A percentile compares a stretch with the other conserved stretches of the same genome.
Evolutionary conservation across 352 stramenopile species (phyloP).

Genomic region (Phytophthora nicotianae): DNA sequence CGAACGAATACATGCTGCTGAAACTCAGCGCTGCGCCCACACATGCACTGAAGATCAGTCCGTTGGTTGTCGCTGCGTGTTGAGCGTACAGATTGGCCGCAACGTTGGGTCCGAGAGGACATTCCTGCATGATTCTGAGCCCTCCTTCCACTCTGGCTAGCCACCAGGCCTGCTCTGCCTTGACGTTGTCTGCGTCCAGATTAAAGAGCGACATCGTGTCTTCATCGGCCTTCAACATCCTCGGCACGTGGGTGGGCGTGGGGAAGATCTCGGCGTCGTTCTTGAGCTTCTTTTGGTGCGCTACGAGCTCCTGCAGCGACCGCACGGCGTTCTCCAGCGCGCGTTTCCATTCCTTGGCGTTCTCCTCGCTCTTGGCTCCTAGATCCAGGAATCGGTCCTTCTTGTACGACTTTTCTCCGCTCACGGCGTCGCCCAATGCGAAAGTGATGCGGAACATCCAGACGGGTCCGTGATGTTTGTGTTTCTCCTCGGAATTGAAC

Average conservation of each 20-base stretch:
- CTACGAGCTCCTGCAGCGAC: slow-evolving; percentile 71
- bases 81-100: slow-evolving; percentile 82
- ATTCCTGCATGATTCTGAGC: slow-evolving; percentile 88
- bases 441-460: slow-evolving; percentile 93
- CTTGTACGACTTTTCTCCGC: slow-evolving; percentile 86
- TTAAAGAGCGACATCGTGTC: slow-evolving; percentile 89
- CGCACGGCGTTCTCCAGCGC: slow-evolving; percentile 82
- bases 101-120: slow-evolving; percentile 77
- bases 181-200: slow-evolving; percentile 82
- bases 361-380: slow-evolving; percentile 85
- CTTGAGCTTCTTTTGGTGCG: slow-evolving; percentile 79
- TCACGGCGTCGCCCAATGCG: slow-evolving; percentile 58
- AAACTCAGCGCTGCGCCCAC: slow-evolving; percentile 78
- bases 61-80: slow-evolving; percentile 78
- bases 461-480: slow-evolving; percentile 85
- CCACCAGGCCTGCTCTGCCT: slow-evolving; percentile 88
- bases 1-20: slow-evolving; percentile 88
- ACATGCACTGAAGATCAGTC: slow-evolving; percentile 66
- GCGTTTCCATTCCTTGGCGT: slow-evolving; percentile 80
- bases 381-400: slow-evolving; percentile 89
- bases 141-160: slow-evolving; percentile 82
- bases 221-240: slow-evolving; percentile 79
- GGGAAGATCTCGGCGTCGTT: slow-evolving; percentile 78
- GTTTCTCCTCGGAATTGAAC: slow-evolving; percentile 90
- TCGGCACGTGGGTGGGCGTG: slow-evolving; percentile 62